Percentiles rank a stretch among this genome's conserved stretches.
These are phyloP conservation scores for Lodderomyces pseudojiufengensis DNA, from an alignment of 1,139 yeast genomes.

Conservation along the genomic window DNA sequence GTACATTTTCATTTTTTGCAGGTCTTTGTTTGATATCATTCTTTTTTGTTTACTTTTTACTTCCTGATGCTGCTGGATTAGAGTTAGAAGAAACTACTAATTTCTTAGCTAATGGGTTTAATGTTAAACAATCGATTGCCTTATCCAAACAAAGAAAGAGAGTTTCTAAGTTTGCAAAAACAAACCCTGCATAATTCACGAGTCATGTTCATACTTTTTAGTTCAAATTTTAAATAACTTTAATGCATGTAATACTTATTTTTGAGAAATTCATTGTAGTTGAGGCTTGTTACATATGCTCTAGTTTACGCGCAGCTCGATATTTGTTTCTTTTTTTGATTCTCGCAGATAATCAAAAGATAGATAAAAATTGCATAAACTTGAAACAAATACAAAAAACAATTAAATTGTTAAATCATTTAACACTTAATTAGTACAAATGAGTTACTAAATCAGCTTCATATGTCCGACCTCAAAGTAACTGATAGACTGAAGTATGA, in stretches of 20 bases:
- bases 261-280: background rate
- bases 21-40: slow-evolving; percentile 71
- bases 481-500: background rate
- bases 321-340: too few species aligned
- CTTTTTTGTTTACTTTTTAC: slow-evolving; percentile 71
- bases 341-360: too few species aligned
- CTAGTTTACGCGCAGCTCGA: too few species aligned
- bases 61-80: slow-evolving; percentile 89
- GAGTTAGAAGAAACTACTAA: slow-evolving; percentile 88
- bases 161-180: slow-evolving; percentile 17
- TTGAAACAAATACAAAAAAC: too few species aligned
- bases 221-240: background rate
- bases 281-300: background rate
- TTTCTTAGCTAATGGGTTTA: slow-evolving; percentile 77
- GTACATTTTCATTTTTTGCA: slow-evolving; percentile 89
- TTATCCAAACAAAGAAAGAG: slow-evolving; percentile 53
- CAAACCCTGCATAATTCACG: background rate
- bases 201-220: background rate
- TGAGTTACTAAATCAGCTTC: too few species aligned
- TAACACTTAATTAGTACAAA: too few species aligned
- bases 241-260: background rate
- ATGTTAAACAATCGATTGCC: slow-evolving; percentile 65
- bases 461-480: too few species aligned
- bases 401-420: too few species aligned
- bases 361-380: too few species aligned